phyloP scores from a whole-genome alignment of 2,329 filamentous ascomycete genomes.

The Periconia sp. region DNA sequence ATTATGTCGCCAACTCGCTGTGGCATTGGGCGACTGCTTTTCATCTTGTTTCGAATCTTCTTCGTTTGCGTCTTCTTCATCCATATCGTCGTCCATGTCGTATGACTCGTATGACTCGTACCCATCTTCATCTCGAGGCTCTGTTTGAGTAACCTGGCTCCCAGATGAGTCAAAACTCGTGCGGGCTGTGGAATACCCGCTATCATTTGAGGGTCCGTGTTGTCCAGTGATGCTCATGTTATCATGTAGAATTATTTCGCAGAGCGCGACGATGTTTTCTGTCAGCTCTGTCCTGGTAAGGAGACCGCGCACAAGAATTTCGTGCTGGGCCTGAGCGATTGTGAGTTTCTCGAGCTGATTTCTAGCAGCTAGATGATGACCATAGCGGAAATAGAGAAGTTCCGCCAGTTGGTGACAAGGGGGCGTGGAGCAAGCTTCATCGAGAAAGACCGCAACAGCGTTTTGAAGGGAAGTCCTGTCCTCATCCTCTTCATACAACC shows the following conservation, averaged over 20 bases:
- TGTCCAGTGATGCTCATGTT: no score
- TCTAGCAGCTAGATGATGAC: not conserved
- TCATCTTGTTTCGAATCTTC: no score
- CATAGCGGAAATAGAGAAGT: constrained; percentile 3
- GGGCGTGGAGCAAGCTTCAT: not conserved
- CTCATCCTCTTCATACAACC: not conserved
- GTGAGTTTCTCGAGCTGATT: constrained; percentile 1
- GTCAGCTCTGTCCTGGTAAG: not conserved
- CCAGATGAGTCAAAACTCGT: no score
- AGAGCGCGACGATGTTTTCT: not conserved
- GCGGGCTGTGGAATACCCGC: no score
- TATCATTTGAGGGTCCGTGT: no score
- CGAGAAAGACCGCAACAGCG: not conserved
- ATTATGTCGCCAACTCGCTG: not conserved
- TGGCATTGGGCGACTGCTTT: no score
- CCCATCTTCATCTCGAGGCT: no score
- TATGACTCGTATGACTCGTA: no score
- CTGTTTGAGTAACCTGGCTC: no score
- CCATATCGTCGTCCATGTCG: no score
- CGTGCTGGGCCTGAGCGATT: not conserved
- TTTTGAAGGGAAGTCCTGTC: not conserved
- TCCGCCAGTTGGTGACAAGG: constrained; percentile 2
- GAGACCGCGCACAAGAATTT: not conserved
- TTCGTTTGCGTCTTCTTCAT: no score
- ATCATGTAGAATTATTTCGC: no score